Evolutionary conservation across 2,329 filamentous ascomycete genomes (phyloP).

Genomic region (Didymosphaeria variabile): DNA sequence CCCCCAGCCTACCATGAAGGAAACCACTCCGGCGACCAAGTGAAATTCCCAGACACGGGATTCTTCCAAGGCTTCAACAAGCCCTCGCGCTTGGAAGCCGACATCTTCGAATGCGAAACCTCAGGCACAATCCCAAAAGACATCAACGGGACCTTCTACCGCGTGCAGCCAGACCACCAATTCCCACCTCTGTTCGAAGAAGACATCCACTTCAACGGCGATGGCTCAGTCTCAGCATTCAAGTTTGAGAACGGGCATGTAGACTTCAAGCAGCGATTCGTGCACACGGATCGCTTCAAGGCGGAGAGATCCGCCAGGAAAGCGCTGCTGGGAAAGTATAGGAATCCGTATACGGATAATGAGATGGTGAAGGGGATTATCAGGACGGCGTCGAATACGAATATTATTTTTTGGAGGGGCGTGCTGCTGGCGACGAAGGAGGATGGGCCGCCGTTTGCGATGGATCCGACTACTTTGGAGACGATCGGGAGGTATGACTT

Average conservation of each 20-base stretch:
- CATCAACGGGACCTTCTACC: slow-evolving; percentile 57
- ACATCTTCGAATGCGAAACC: slow-evolving; percentile 52
- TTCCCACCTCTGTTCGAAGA: slow-evolving; percentile 65
- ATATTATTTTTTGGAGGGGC: slow-evolving; percentile 67
- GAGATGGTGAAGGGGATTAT: slow-evolving; percentile 65
- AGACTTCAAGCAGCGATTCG: slow-evolving; percentile 54
- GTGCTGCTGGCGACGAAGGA: slow-evolving; percentile 65
- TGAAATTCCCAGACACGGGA: slow-evolving; percentile 43
- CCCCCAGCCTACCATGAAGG: slow-evolving; percentile 37
- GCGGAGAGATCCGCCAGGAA: slow-evolving; percentile 50
- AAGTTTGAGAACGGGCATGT: slow-evolving; percentile 54
- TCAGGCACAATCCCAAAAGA: slow-evolving; percentile 53
- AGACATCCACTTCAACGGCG: slow-evolving; percentile 61
- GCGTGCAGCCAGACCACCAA: slow-evolving; percentile 56
- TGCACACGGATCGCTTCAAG: slow-evolving; percentile 54
- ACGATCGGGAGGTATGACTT: slow-evolving; percentile 53
- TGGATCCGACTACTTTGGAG: slow-evolving; percentile 53
- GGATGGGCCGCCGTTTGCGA: slow-evolving; percentile 50
- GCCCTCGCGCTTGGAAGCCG: slow-evolving; percentile 52
- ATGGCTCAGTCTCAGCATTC: slow-evolving; percentile 56
- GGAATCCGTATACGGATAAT: slow-evolving; percentile 66
- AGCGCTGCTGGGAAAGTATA: slow-evolving; percentile 63
- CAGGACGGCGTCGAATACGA: slow-evolving; percentile 67
- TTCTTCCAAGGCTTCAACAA: slow-evolving; percentile 54
- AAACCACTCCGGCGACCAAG: slow-evolving; percentile 33